Evolutionary conservation across 257 asterid species (phyloP), one percentile per base, ranked within the genome.

Genomic region (Prunella vulgaris): DNA sequence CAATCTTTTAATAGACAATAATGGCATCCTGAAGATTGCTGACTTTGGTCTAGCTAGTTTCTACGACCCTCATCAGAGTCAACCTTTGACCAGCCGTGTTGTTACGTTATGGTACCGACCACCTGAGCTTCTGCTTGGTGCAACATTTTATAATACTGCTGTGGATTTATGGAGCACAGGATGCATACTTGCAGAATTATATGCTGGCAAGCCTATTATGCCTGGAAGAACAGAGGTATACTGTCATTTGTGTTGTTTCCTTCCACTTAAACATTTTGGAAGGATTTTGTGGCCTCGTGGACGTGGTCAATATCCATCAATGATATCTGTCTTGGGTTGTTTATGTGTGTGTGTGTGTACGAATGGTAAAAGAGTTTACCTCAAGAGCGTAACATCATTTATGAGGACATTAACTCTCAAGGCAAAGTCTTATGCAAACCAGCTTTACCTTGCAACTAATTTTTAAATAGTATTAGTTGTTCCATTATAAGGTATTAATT

Each of bases 101-200:
- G 98, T 92, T 62, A 92, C 98, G 42, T 86, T 92, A 22, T 92
- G 98, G 98, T 92, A 92, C 67, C 89, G 98, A 7, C 98, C 98
- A 33, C 98, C 97, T 9, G 98, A 92, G 79, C 97, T 92, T 75
- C 85, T 92, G 30, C 97, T 92, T 21, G 98, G 98, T 37, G 97
- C 96, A n/a, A 90, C 97, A 18, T 85, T 84, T 76, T 92, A 90
- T 74, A 85, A 89, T 32, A 81, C 84, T 79, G 92, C 97, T 62
- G 98, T 92, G 62, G 98, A 92, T 84, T 88, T 92, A 72, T 92
- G 97, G 98, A 92, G 98, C 74, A 64, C 96, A 1, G 98, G 98
- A 46, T 92, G 98, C 81, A 92, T 92, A 73, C 87, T 92, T 22
- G 96, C 97, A 38, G 98, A 92, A 79, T 83, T 92, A 78, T 92